Conservation (phyloP, 306 rosid genomes). For the Luffa acutangula region DNA sequence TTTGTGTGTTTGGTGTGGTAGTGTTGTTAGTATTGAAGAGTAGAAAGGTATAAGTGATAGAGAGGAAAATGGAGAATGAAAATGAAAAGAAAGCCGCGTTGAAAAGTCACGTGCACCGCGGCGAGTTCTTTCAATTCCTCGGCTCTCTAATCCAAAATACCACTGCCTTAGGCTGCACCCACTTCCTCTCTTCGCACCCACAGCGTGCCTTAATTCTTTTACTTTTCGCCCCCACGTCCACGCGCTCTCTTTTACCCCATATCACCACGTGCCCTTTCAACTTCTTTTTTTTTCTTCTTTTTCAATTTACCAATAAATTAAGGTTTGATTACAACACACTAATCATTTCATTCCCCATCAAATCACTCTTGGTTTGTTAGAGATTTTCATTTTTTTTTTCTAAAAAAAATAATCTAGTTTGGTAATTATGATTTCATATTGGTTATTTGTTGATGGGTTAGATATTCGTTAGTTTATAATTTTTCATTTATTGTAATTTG, state of each 20-base stretch:
- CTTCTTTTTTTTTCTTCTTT: not conserved
- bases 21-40: too few species aligned
- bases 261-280: not conserved
- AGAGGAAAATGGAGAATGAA: too few species aligned
- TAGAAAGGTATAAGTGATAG: too few species aligned
- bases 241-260: slow-evolving; percentile 3
- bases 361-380: not conserved
- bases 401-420: too few species aligned
- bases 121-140: not conserved
- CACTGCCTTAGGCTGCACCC: not conserved
- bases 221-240: not conserved
- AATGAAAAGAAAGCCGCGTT: not conserved
- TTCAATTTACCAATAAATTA: not conserved
- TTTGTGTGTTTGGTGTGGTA: too few species aligned
- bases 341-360: not conserved
- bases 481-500: too few species aligned
- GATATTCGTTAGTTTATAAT: too few species aligned
- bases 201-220: not conserved
- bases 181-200: not conserved
- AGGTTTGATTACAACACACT: not conserved
- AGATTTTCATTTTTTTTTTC: too few species aligned
- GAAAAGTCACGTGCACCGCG: not conserved
- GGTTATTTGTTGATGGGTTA: too few species aligned
- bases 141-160: not conserved
- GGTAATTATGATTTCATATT: too few species aligned